A percentile compares a stretch with the other conserved stretches of the same genome.
Conservation (phyloP, 352 stramenopile species). For the Pythium sp. region DNA sequence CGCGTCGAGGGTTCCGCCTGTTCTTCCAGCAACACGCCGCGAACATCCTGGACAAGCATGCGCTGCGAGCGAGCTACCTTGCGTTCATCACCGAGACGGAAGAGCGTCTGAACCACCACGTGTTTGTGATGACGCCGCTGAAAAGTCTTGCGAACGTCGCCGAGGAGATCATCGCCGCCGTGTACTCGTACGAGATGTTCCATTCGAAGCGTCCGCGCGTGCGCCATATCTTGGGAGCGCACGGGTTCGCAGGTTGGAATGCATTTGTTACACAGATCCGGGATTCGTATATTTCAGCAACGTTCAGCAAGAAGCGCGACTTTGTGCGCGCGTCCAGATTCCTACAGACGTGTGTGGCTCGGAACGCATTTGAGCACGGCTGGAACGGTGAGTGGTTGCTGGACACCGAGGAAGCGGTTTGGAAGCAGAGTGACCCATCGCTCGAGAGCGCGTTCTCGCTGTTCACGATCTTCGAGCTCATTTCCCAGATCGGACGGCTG, state of each 20-base stretch:
- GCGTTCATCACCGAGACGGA: conserved; percentile 42
- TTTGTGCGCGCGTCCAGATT: neutral
- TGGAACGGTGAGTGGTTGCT: conserved; percentile 61
- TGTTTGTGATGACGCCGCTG: conserved; percentile 40
- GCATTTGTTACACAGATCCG: conserved; percentile 64
- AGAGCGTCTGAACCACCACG: conserved; percentile 39
- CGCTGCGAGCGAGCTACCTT: conserved; percentile 44
- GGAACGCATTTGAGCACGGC: conserved; percentile 31
- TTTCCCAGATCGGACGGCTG: conserved; percentile 45
- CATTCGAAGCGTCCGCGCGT: conserved; percentile 40
- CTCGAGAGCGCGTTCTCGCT: conserved; percentile 31
- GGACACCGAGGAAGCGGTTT: conserved; percentile 41
- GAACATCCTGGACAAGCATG: conserved; percentile 36
- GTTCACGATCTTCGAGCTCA: conserved; percentile 37
- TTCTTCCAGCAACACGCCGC: conserved; percentile 44
- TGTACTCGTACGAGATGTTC: conserved; percentile 57
- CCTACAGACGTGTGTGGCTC: conserved; percentile 14
- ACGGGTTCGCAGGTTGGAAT: conserved; percentile 53
- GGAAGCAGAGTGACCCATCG: conserved; percentile 25
- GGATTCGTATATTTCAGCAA: conserved; percentile 45
- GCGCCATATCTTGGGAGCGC: conserved; percentile 44
- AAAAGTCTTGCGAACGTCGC: conserved; percentile 40
- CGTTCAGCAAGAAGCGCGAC: neutral
- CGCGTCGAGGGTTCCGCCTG: conserved; percentile 31
- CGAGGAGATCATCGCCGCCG: conserved; percentile 59